These are phyloP conservation scores for Globisporangium canariense DNA, from an alignment of 352 stramenopile genomes.

Conservation along the genomic window DNA sequence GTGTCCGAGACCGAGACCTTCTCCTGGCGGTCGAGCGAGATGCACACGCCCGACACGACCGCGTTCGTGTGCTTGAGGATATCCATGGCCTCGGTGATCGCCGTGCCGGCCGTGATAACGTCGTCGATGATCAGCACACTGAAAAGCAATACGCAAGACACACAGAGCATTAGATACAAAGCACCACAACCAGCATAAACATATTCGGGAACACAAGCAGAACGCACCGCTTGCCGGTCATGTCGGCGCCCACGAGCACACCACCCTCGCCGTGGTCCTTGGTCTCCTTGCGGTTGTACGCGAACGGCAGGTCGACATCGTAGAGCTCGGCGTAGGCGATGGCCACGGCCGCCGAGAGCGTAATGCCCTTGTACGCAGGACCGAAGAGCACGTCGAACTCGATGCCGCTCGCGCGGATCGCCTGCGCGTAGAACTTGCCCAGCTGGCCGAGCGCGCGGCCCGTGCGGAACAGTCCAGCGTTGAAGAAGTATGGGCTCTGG, in stretches of 20 bases:
- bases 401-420: conserved; percentile 90
- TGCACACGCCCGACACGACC: conserved; percentile 93
- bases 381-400: conserved; percentile 99
- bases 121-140: conserved; percentile 98
- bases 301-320: conserved; percentile 92
- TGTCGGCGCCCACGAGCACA: conserved; percentile 93
- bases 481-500: conserved; percentile 99
- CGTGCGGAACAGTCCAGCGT: conserved; percentile 96
- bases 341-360: conserved; percentile 92
- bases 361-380: conserved; percentile 99
- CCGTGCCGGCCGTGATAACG: conserved; percentile 99
- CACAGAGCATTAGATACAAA: conserved; percentile 1
- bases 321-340: conserved; percentile 91
- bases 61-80: conserved; percentile 91
- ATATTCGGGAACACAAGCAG: background rate
- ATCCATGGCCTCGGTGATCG: conserved; percentile 93
- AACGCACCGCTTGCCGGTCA: conserved; percentile 91
- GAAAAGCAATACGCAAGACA: background rate
- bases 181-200: background rate
- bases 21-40: conserved; percentile 98
- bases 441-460: conserved; percentile 91
- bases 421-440: conserved; percentile 92
- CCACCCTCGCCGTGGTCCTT: conserved; percentile 99
- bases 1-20: conserved; percentile 92
- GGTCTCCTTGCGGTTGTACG: conserved; percentile 99